phyloP scores from a whole-genome alignment of 768 basidiomycete species.

The Artomyces pyxidatus region DNA sequence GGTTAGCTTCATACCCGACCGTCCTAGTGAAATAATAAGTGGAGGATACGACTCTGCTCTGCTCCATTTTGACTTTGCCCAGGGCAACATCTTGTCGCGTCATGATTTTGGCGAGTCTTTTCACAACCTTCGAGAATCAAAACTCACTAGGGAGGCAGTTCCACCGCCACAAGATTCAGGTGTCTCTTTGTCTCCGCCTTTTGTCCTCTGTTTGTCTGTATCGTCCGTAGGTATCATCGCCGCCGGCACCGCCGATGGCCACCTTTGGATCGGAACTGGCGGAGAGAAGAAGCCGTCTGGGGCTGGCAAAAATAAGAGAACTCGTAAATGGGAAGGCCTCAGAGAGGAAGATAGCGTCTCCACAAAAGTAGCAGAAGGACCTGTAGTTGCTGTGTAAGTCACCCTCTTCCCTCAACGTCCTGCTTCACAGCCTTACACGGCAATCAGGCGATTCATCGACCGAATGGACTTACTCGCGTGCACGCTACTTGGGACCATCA shows the following conservation, averaged over 20 bases:
- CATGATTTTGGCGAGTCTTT: constrained; percentile 46
- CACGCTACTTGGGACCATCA: constrained; percentile 53
- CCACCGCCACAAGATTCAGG: constrained; percentile 34
- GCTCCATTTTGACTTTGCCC: constrained; percentile 58
- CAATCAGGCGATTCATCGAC: constrained; percentile 4
- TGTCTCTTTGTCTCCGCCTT: constrained; percentile 65
- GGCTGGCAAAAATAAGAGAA: constrained; percentile 34
- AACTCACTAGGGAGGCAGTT: constrained; percentile 28
- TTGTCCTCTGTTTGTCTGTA: constrained; percentile 56
- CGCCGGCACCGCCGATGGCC: constrained; percentile 71
- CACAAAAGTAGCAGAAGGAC: constrained; percentile 58
- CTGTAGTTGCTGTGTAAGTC: constrained; percentile 61
- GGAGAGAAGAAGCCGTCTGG: constrained; percentile 41
- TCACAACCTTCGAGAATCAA: too few relatives aligned
- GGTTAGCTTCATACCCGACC: constrained; percentile 62
- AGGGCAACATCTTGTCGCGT: constrained; percentile 49
- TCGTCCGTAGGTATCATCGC: constrained; percentile 53
- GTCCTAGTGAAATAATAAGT: constrained; percentile 65
- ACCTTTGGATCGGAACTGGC: constrained; percentile 58
- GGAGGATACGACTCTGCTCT: constrained; percentile 69
- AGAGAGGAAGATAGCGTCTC: constrained; percentile 36
- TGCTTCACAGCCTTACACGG: neutral
- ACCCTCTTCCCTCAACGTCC: neutral
- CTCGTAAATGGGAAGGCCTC: constrained; percentile 69
- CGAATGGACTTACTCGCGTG: constrained; percentile 42